Evolutionary conservation across 768 basidiomycete species (phyloP).

Genomic region (Agaricus sinodeliciosus): DNA sequence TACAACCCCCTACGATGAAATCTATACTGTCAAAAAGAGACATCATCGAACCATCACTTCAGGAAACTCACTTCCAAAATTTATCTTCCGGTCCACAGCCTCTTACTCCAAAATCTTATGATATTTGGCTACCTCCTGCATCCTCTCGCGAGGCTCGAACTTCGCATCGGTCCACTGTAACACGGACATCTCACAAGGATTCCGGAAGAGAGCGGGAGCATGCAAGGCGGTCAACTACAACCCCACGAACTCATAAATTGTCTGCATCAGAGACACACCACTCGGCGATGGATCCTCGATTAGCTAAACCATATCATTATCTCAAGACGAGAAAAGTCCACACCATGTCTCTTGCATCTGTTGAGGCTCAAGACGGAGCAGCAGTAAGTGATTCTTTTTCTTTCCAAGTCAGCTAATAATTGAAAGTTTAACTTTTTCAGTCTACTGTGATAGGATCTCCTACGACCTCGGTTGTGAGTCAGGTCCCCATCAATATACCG

Average conservation of each 20-base stretch:
- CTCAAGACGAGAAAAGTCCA: slow-evolving; percentile 51
- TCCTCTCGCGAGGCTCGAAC: not conserved
- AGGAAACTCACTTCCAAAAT: not conserved
- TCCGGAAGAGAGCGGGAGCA: slow-evolving; percentile 14
- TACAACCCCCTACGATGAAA: slow-evolving; percentile 3
- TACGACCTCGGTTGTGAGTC: slow-evolving; percentile 61
- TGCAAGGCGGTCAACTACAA: not conserved
- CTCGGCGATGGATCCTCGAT: slow-evolving; percentile 29
- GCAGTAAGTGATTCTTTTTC: slow-evolving; percentile 51
- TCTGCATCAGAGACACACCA: slow-evolving; percentile 9
- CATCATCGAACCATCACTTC: not conserved
- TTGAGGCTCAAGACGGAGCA: slow-evolving; percentile 76
- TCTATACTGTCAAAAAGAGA: not conserved
- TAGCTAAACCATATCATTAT: slow-evolving; percentile 61
- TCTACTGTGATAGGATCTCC: slow-evolving; percentile 67
- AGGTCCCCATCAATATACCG: slow-evolving; percentile 44
- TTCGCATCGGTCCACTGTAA: not conserved
- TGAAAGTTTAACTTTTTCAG: slow-evolving; percentile 25
- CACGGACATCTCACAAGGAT: slow-evolving; percentile 10
- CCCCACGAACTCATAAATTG: not conserved
- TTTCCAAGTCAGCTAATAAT: slow-evolving; percentile 2
- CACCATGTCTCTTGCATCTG: slow-evolving; percentile 65
- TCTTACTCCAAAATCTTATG: slow-evolving; percentile 2
- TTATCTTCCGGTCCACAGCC: slow-evolving; percentile 4
- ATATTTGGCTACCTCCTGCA: slow-evolving; percentile 7